A percentile compares a stretch with the other conserved stretches of the same genome.
Evolutionary conservation across 768 basidiomycete genomes (phyloP).

Genomic region (Holtermanniella nyarrowii): DNA sequence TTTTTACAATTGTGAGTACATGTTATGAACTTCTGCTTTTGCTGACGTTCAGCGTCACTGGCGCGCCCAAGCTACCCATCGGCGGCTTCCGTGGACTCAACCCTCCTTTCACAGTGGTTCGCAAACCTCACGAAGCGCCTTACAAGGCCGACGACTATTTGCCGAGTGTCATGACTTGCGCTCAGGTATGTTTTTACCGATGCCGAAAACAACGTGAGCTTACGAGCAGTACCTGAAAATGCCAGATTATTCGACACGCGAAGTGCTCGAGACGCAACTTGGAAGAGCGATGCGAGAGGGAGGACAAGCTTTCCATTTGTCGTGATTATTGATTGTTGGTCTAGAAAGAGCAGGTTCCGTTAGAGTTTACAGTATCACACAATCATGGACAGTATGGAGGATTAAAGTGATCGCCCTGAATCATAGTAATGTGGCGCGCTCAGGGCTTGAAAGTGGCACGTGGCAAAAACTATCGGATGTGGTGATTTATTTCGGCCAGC

Average conservation of each 20-base stretch:
- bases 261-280: conserved; percentile 73
- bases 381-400: too few relatives aligned
- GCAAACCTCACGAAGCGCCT: conserved; percentile 89
- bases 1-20: conserved; percentile 66
- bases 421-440: too few relatives aligned
- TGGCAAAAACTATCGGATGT: neutral
- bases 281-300: conserved; percentile 82
- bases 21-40: neutral
- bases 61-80: conserved; percentile 90
- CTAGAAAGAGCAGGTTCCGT: too few relatives aligned
- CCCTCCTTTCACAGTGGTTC: conserved; percentile 87
- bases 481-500: neutral
- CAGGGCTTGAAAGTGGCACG: neutral
- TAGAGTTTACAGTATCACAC: too few relatives aligned
- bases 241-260: conserved; percentile 85
- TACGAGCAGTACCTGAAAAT: conserved; percentile 56
- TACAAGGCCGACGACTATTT: conserved; percentile 86
- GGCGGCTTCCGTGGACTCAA: conserved; percentile 94
- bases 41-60: conserved; percentile 55
- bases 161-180: conserved; percentile 98
- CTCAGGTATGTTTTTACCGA: conserved; percentile 26
- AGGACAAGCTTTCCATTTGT: conserved; percentile 93
- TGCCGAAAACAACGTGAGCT: neutral
- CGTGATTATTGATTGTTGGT: too few relatives aligned
- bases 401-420: too few relatives aligned